Conservation (phyloP, 2,329 filamentous ascomycete genomes). For the Calonectria pteridis region DNA sequence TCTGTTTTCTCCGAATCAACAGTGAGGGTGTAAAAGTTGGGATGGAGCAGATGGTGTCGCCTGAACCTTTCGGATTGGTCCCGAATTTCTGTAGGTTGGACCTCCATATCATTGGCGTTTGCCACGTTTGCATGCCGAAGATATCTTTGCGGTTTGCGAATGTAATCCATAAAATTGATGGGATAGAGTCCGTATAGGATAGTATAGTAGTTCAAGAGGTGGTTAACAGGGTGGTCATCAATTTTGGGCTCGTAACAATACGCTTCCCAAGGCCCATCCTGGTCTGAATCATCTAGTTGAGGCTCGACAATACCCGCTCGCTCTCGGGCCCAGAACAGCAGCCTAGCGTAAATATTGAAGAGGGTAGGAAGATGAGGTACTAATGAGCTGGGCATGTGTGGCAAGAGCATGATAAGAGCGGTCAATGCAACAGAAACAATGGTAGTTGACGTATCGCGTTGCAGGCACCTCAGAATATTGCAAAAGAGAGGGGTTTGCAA, state of each 20-base stretch:
- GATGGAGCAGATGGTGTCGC: conserved; percentile 79
- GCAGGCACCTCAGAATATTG: conserved; percentile 79
- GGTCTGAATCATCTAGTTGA: conserved; percentile 55
- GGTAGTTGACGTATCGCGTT: conserved; percentile 82
- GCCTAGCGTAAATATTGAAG: conserved; percentile 84
- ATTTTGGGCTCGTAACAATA: conserved; percentile 71
- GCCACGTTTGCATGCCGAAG: conserved; percentile 79
- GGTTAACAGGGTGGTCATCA: conserved; percentile 72
- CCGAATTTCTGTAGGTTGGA: conserved; percentile 82
- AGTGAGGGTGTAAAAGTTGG: conserved; percentile 86
- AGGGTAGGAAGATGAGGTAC: conserved; percentile 77
- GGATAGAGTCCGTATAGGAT: conserved; percentile 87
- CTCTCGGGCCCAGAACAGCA: conserved; percentile 82
- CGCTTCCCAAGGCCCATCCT: conserved; percentile 70
- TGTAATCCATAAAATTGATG: conserved; percentile 88
- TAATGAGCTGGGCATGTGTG: conserved; percentile 81
- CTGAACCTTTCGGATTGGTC: conserved; percentile 81
- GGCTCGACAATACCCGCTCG: conserved; percentile 55
- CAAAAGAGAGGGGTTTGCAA: conserved; percentile 79
- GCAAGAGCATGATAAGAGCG: conserved; percentile 83
- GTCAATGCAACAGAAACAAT: conserved; percentile 82
- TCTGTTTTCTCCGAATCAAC: conserved; percentile 85
- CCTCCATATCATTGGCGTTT: conserved; percentile 79
- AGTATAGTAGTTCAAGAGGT: conserved; percentile 82
- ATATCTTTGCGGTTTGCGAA: conserved; percentile 84